These are phyloP conservation scores for Ceratobasidium sp. DNA, from an alignment of 1,284 basidiomycete genomes.

Conservation along the genomic window DNA sequence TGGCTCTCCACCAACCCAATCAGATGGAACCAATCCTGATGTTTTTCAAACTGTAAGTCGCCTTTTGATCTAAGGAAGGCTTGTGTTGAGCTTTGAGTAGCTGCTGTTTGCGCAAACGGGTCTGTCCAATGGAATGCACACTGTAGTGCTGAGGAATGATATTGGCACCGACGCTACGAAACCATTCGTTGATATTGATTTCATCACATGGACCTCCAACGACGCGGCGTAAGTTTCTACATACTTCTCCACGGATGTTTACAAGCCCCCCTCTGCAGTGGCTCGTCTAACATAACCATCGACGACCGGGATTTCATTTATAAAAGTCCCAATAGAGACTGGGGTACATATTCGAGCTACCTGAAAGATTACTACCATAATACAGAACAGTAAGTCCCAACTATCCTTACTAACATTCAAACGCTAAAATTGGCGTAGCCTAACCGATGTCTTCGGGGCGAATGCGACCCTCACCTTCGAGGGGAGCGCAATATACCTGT, in stretches of 20 bases:
- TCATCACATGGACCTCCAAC: constrained; percentile 38
- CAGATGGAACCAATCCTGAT: constrained; percentile 15
- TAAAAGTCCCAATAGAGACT: not conserved
- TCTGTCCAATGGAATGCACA: constrained; percentile 18
- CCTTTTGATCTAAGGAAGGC: not conserved
- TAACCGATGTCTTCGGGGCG: constrained; percentile 4
- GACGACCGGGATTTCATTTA: constrained; percentile 12
- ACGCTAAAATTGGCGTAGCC: not conserved
- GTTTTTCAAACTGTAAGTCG: constrained; percentile 24
- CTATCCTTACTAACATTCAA: not conserved
- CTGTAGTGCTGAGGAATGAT: constrained; percentile 17
- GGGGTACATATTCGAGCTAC: not conserved
- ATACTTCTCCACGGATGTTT: not conserved
- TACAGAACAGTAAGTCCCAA: constrained; percentile 20
- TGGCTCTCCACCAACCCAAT: constrained; percentile 13
- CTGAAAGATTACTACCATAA: constrained; percentile 6
- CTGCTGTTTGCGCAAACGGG: constrained; percentile 15
- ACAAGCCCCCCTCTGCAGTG: not conserved
- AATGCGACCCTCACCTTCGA: constrained; percentile 6
- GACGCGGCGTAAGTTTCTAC: constrained; percentile 7
- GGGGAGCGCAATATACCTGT: constrained; percentile 18
- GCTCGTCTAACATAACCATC: not conserved
- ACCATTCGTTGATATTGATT: constrained; percentile 32
- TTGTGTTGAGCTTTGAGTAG: not conserved
- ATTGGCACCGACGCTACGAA: not conserved